Base-by-base conservation (phyloP, 371 early-diverging fungal species). In the Mycotypha africana region DNA sequence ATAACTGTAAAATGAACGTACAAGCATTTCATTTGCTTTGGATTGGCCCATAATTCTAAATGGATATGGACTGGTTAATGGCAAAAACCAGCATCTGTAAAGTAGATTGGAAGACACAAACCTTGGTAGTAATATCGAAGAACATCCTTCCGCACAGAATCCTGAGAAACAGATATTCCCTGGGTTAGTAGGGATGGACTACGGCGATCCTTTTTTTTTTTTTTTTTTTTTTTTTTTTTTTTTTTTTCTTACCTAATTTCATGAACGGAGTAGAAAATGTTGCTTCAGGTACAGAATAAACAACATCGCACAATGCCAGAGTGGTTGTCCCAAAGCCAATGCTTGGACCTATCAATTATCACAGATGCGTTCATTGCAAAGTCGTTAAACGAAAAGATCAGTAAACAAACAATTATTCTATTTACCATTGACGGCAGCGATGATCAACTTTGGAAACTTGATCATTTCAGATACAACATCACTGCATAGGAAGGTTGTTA, bases 401-500 rank as follows among this genome's bases (percentile, higher is more conserved):
- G n/a, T n/a, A n/a, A n/a, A n/a, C n/a, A n/a, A n/a, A n/a, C n/a
- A n/a, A n/a, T n/a, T n/a, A n/a, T n/a, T n/a, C n/a, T n/a, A n/a
- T n/a, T 26, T 72, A 80, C 82, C 88, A 51, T 88, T 86, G 44
- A 85, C 78, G 21, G 83, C 87, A 15, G 74, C 85, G 42, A 88
- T 79, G 24, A 88, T 62, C 14, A 86, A 57, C 51, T 85, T 83
- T 5, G 86, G 88, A 43, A 82, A 86, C 20, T 65, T 62, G 21
- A 88, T 82, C 66, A 88, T 48, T 24, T 67, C 62, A 25, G 47
- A 38, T 16, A 81, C 64, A 39, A 86, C 60, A 6, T 74, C 54
- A 36, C 81, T 78, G 30, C n/a, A 33, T 33, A 33, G n/a, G 4
- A 33, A 33, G 15, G 15, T 9, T 6, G 14, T n/a, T 6, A 9